These are phyloP conservation scores for Lolium rigidum DNA, from an alignment of 176 grass and related monocot genomes.

Conservation along the genomic window DNA sequence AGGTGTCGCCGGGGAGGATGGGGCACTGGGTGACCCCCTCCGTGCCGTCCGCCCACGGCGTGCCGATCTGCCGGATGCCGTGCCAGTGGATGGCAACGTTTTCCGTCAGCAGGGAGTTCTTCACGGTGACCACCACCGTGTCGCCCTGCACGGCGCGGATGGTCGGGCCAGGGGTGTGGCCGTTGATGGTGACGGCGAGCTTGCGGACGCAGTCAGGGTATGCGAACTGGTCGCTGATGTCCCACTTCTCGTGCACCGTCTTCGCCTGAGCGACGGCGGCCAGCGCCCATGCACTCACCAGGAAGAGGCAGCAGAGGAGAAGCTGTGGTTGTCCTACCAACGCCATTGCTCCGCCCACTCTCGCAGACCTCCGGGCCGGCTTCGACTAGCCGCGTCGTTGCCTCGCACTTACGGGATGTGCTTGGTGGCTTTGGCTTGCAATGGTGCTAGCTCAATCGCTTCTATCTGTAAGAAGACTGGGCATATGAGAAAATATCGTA, in stretches of 20 bases:
- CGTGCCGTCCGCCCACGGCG: slow-evolving; percentile 83
- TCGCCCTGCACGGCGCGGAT: slow-evolving; percentile 75
- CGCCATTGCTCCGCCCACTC: background rate
- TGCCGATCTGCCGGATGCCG: slow-evolving; percentile 77
- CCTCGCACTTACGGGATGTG: background rate
- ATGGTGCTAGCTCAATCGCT: too few relatives aligned
- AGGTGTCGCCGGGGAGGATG: slow-evolving; percentile 57
- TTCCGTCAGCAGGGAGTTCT: slow-evolving; percentile 77
- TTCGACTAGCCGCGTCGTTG: background rate
- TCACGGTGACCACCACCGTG: slow-evolving; percentile 63
- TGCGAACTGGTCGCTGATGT: slow-evolving; percentile 72
- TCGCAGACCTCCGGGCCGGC: background rate
- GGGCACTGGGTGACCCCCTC: slow-evolving; percentile 91
- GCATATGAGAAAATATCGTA: too few relatives aligned
- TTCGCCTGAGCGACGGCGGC: background rate
- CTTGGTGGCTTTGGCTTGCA: too few relatives aligned
- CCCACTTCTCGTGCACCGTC: slow-evolving; percentile 61
- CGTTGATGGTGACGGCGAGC: slow-evolving; percentile 82
- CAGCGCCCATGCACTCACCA: background rate
- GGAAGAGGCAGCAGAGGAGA: slow-evolving; percentile 52
- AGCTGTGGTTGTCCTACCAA: fast-evolving
- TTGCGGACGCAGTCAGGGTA: slow-evolving; percentile 63
- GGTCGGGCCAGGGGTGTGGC: slow-evolving; percentile 64
- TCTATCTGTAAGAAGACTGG: too few relatives aligned
- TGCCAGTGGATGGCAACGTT: slow-evolving; percentile 94